Base-by-base conservation (phyloP, 805 yeast species). In the Suhomyces xylopsoci region DNA sequence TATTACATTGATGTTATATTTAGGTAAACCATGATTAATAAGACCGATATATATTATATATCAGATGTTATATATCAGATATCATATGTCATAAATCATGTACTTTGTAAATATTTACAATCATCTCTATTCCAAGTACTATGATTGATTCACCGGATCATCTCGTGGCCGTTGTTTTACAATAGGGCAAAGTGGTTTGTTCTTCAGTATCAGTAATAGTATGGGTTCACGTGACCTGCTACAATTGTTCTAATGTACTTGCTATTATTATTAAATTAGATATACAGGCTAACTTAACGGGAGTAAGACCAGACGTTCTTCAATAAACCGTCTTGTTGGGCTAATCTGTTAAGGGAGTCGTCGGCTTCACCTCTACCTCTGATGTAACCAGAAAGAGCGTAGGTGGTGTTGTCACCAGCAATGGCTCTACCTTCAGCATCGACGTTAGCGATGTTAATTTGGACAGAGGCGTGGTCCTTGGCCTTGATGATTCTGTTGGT, bases 401-500 rank as follows among this genome's bases (percentile, higher is more conserved):
- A 94, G 71, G 97, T 87, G 83, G 88, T 82, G 89, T 81, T 81
- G 69, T 84, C 83, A 78, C 92, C 96, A 74, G 91, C 86, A 76
- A 93, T 83, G 68, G 94, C 94, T 76, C 87, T 92, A 69, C 99
- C 99, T 73, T 88, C 87, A 76, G 84, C 97, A 74, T 94, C 97
- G 73, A 94, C 97, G 81, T 93, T 90, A 73, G 97, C 98, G 70
- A 94, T 85, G 93, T 89, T 93, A 83, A 94, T 88, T 83, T 94
- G 99, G 70, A 94, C 97, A 63, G 98, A 89, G 68, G 97, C 94
- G 81, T 94, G 99, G 83, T 94, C 99, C 86, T 94, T 92, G 74
- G 99, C 92, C 85, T 90, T 91, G 87, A 94, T 92, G 83, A 94
- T 91, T 85, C 97, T 91, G 97, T 91, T 92, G 82, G 99, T 91